Evolutionary conservation across 768 basidiomycete genomes (phyloP).

Genomic region (Boletus coccyginus): DNA sequence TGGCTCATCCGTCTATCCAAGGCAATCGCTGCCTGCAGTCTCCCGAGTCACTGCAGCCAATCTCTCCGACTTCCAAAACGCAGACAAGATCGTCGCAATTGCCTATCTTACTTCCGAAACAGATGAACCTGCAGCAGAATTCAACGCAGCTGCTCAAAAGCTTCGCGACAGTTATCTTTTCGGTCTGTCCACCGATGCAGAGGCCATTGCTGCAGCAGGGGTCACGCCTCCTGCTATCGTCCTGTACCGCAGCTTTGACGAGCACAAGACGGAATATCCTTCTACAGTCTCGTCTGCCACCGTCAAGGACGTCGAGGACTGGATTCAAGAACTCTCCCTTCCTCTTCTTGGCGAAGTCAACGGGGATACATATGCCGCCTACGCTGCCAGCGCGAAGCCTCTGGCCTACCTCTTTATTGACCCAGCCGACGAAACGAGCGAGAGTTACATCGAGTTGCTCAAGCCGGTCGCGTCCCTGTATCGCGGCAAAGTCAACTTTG

Average conservation of each 20-base stretch:
- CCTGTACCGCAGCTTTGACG: constrained; percentile 91
- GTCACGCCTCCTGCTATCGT: constrained; percentile 83
- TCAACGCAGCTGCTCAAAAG: constrained; percentile 75
- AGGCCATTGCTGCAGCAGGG: constrained; percentile 63
- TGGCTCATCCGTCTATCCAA: constrained; percentile 23
- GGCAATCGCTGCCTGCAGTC: constrained; percentile 94
- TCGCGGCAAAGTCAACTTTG: constrained; percentile 92
- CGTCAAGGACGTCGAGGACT: constrained; percentile 63
- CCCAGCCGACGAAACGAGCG: constrained; percentile 62
- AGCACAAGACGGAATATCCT: constrained; percentile 68
- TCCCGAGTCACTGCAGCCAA: constrained; percentile 74
- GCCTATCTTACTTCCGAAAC: constrained; percentile 78
- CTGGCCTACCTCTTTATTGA: constrained; percentile 95
- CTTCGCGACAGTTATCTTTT: constrained; percentile 95
- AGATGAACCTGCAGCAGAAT: constrained; percentile 68
- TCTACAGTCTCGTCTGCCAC: constrained; percentile 54
- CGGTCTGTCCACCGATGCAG: constrained; percentile 75
- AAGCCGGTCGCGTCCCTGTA: constrained; percentile 75
- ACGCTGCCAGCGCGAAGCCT: constrained; percentile 80
- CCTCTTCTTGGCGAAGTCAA: constrained; percentile 91
- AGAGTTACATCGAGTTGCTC: constrained; percentile 63
- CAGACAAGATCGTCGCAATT: constrained; percentile 89
- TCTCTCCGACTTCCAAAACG: constrained; percentile 78
- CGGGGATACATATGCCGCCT: constrained; percentile 88
- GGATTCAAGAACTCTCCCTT: constrained; percentile 80